Percentiles rank a stretch among this genome's conserved stretches.
Evolutionary conservation across 2,329 filamentous ascomycete genomes (phyloP).

Genomic region (Aspergillus phoenicis): DNA sequence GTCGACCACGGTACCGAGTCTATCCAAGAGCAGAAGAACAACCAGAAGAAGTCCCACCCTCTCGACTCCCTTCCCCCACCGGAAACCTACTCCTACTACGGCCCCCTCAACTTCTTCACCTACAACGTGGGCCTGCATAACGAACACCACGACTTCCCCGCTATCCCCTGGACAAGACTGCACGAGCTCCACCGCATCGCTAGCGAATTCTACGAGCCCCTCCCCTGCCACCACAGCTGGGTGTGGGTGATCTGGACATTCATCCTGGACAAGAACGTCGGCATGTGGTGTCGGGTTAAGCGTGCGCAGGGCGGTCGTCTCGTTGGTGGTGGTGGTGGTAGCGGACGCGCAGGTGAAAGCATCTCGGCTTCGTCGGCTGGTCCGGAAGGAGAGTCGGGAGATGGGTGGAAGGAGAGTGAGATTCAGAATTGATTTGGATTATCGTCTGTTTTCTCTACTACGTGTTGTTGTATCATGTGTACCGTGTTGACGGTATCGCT

Average conservation of each 20-base stretch:
- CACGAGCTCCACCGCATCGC: conserved; percentile 77
- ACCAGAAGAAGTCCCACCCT: conserved; percentile 49
- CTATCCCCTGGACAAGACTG: conserved; percentile 89
- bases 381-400: conserved; percentile 47
- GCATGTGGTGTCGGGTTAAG: conserved; percentile 91
- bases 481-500: background rate
- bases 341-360: conserved; percentile 46
- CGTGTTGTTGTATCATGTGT: no score
- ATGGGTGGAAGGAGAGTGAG: conserved; percentile 69
- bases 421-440: conserved; percentile 59
- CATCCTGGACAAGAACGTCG: conserved; percentile 84
- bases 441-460: background rate
- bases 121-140: conserved; percentile 99
- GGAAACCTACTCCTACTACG: conserved; percentile 98
- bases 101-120: conserved; percentile 83
- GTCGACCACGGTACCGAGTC: conserved; percentile 44
- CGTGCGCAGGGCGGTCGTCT: conserved; percentile 73
- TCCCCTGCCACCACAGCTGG: conserved; percentile 90
- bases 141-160: conserved; percentile 98
- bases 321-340: conserved; percentile 48
- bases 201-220: conserved; percentile 84
- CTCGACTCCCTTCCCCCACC: conserved; percentile 69
- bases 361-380: conserved; percentile 49
- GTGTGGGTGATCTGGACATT: conserved; percentile 93
- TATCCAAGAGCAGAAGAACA: conserved; percentile 55